Evolutionary conservation across 2,329 filamentous ascomycete genomes (phyloP).

Genomic region (Paraphaeosphaeria minitans): DNA sequence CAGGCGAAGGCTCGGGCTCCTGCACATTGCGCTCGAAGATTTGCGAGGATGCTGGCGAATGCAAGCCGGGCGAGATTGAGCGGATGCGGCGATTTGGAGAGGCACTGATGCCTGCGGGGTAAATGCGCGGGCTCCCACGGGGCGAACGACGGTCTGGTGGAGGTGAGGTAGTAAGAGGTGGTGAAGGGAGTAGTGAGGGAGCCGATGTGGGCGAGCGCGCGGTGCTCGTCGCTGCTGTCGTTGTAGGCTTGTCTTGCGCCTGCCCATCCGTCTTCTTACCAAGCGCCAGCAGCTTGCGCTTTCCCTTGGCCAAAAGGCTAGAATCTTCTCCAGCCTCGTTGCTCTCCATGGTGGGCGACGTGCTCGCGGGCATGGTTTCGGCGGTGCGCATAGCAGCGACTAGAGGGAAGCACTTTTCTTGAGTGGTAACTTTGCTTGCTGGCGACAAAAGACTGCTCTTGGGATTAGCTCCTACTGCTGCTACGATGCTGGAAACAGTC

Average conservation of each 20-base stretch:
- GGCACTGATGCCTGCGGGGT: slow-evolving; percentile 43
- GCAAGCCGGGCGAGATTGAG: slow-evolving; percentile 75
- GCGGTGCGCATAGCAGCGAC: slow-evolving; percentile 28
- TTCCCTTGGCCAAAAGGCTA: slow-evolving; percentile 39
- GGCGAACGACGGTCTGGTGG: slow-evolving; percentile 35
- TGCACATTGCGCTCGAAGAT: slow-evolving; percentile 97
- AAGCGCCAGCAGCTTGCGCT: slow-evolving; percentile 45
- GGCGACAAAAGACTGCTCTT: background rate
- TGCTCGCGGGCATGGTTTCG: slow-evolving; percentile 18
- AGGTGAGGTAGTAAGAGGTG: slow-evolving; percentile 38
- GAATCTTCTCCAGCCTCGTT: slow-evolving; percentile 28
- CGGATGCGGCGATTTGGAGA: slow-evolving; percentile 67
- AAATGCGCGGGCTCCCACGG: slow-evolving; percentile 44
- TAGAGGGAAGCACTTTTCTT: background rate
- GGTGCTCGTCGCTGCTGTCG: slow-evolving; percentile 12
- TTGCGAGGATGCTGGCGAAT: slow-evolving; percentile 74
- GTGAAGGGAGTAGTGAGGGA: slow-evolving; percentile 37
- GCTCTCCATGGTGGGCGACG: slow-evolving; percentile 23
- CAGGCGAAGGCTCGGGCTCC: slow-evolving; percentile 75
- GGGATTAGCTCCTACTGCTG: background rate
- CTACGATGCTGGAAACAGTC: background rate
- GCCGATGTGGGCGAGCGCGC: slow-evolving; percentile 26
- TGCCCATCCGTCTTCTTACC: slow-evolving; percentile 42
- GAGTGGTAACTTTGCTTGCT: background rate
- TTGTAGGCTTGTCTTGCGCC: slow-evolving; percentile 16